These are phyloP conservation scores for Berberis vulgaris DNA, from an alignment of 164 flowering plant genomes.

Conservation along the genomic window DNA sequence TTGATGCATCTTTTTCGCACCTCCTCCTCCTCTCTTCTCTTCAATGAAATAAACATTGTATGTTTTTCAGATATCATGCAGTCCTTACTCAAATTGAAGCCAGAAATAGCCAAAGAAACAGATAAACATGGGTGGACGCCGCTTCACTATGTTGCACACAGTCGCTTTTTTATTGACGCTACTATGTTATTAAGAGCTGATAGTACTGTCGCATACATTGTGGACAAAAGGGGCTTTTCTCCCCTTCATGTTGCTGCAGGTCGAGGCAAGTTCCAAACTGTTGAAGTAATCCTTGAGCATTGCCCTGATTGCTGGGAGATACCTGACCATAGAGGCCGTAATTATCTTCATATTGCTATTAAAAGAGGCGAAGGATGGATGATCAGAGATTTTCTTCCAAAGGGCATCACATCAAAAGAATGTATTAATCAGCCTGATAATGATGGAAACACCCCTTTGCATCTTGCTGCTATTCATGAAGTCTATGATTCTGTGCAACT, in stretches of 20 bases:
- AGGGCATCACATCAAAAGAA: not conserved
- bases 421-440: not conserved
- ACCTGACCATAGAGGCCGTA: not conserved
- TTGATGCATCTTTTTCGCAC: not conserved
- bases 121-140: not conserved
- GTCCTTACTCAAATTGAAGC: not conserved
- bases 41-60: not conserved
- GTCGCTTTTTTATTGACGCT: not conserved
- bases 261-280: not conserved
- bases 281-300: not conserved
- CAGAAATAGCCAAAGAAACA: not conserved
- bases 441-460: not conserved
- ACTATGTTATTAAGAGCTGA: not conserved
- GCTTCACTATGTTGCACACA: not conserved
- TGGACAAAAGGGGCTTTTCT: not conserved
- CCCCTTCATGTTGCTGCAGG: not conserved
- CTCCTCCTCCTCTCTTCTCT: not conserved
- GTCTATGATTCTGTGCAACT: no score
- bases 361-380: not conserved
- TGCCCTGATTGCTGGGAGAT: not conserved
- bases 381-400: not conserved
- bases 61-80: not conserved
- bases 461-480: not conserved
- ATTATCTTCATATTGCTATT: not conserved
- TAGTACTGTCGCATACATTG: not conserved